phyloP scores from a whole-genome alignment of 495 filamentous ascomycete species.

The Cladorrhinum samala region DNA sequence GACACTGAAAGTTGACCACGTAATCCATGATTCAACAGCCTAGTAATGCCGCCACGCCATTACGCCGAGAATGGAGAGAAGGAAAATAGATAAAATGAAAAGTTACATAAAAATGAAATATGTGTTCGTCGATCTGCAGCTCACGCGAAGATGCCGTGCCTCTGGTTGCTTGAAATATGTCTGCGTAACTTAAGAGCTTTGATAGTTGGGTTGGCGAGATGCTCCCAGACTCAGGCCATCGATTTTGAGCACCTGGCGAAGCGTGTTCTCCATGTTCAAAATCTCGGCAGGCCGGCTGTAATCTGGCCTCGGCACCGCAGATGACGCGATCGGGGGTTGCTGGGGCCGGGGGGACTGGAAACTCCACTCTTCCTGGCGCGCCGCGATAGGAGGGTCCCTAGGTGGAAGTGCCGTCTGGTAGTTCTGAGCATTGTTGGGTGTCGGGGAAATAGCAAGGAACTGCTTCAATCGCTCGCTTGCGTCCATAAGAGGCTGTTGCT shows the following conservation, averaged over 20 bases:
- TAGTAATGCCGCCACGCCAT: not conserved
- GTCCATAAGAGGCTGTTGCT: constrained; percentile 12
- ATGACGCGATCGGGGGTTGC: not conserved
- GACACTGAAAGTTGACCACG: not conserved
- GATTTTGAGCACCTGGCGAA: constrained; percentile 45
- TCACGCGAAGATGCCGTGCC: not conserved
- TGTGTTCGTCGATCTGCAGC: not conserved
- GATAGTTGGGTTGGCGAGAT: constrained; percentile 16
- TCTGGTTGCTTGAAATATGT: not conserved
- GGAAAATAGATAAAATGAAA: not conserved
- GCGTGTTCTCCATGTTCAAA: constrained; percentile 42
- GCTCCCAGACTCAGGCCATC: constrained; percentile 18
- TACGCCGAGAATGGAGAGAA: not conserved
- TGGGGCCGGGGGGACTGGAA: not conserved
- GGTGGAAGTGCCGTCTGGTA: not conserved
- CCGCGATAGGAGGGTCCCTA: not conserved
- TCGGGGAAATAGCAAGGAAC: constrained; percentile 23
- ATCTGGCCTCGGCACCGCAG: not conserved
- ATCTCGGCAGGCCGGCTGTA: constrained; percentile 28
- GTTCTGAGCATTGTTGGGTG: constrained; percentile 1
- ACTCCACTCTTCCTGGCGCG: not conserved
- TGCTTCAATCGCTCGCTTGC: constrained; percentile 27
- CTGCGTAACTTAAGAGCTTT: constrained; percentile 14
- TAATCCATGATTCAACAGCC: not conserved
- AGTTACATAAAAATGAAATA: not conserved